Evolutionary conservation across 2,329 filamentous ascomycete genomes (phyloP), one percentile per base, ranked within the genome.

Genomic region (Penicillium decumbens): DNA sequence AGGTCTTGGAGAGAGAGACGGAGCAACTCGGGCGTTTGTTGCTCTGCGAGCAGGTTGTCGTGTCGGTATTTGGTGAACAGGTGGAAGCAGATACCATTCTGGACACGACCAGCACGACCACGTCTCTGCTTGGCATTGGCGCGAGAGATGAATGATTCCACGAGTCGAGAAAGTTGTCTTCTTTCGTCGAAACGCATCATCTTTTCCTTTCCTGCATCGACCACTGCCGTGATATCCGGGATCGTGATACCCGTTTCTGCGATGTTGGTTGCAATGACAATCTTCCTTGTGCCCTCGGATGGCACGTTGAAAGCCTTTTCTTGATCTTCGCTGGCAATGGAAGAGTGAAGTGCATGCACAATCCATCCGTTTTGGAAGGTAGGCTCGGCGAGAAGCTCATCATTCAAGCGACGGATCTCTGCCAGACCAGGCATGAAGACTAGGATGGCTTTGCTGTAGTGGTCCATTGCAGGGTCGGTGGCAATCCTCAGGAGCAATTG

Each of bases 161-260:
- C 86, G 18, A 98, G 79, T 20, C 89, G 82, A 1, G 92, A 97
- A 29, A 98, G 77, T 64, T 98, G 93, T 49, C 90, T 81, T 47
- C 88, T 83, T 72, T 98, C 93, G 64, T 98, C 92, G 61, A 95
- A 97, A 64, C 71, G 80, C 92, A 96, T 96, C 70, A 95, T 92
- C 58, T 95, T 90, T 70, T 97, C 92, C 70, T 95, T 97, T 49
- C 93, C 93, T 0, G 90, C 91, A 68, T 98, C 93, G 50, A 98
- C 87, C 40, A 98, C 93, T 61, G 91, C 95, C 0, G 93, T 97
- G 27, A 98, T 89, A 66, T 98, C 93, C 1, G 93, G 93, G 57
- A 98, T 98, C 0, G 93, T 98, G 65, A 98, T 95, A 75, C 93
- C 93, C 0, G 93, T 98, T 69, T 98, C 93, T 4, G 93, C 93